Percentiles rank a stretch among this genome's conserved stretches.
phyloP scores from a whole-genome alignment of 495 filamentous ascomycete genomes.

The Penicillium tannophilum region DNA sequence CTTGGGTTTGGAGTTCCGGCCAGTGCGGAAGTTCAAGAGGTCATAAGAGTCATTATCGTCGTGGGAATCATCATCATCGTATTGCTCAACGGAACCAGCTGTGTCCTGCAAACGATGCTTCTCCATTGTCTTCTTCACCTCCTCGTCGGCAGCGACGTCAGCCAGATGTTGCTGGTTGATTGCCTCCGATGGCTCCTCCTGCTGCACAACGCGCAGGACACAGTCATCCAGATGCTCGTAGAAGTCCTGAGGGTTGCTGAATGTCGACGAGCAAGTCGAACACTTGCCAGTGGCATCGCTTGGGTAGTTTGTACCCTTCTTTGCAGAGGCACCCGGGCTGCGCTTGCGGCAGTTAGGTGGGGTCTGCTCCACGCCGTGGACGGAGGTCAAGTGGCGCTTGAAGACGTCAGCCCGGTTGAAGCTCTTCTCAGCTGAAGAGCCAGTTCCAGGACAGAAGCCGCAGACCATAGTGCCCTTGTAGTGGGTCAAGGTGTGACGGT shows the following conservation, averaged over 20 bases:
- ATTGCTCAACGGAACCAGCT: slow-evolving; percentile 48
- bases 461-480: slow-evolving; percentile 99
- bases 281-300: slow-evolving; percentile 88
- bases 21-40: slow-evolving; percentile 42
- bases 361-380: slow-evolving; percentile 93
- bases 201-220: slow-evolving; percentile 94
- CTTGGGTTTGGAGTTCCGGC: slow-evolving; percentile 44
- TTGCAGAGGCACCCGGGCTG: slow-evolving; percentile 52
- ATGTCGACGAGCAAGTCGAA: slow-evolving; percentile 89
- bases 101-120: slow-evolving; percentile 71
- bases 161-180: slow-evolving; percentile 87
- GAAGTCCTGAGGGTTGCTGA: slow-evolving; percentile 94
- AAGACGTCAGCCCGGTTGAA: slow-evolving; percentile 99
- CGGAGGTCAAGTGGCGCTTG: slow-evolving; percentile 92
- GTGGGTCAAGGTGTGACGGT: slow-evolving; percentile 95
- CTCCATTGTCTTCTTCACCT: slow-evolving; percentile 81
- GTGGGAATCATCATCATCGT: slow-evolving; percentile 58
- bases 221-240: slow-evolving; percentile 99
- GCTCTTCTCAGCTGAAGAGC: slow-evolving; percentile 91
- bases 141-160: slow-evolving; percentile 80
- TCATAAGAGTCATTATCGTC: slow-evolving; percentile 68
- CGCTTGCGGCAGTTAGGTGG: slow-evolving; percentile 94
- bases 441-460: slow-evolving; percentile 92
- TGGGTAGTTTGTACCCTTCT: slow-evolving; percentile 63
- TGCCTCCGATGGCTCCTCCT: slow-evolving; percentile 92